A percentile compares a stretch with the other conserved stretches of the same genome.
phyloP scores from a whole-genome alignment of 2,329 filamentous ascomycete species.

The Diplodia corticola region DNA sequence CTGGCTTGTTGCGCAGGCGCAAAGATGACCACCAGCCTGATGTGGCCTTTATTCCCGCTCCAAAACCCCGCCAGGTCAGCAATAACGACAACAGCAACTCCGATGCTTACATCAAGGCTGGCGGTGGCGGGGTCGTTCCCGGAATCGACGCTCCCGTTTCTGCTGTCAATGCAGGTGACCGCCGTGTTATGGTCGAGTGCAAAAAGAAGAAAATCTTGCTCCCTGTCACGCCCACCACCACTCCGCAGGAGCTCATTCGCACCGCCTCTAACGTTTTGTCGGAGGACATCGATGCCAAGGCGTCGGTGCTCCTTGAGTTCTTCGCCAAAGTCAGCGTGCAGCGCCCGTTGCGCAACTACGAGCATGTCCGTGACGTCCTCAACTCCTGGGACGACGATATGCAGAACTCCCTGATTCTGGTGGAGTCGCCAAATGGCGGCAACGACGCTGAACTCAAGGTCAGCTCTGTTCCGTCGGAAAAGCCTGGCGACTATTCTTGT shows the following conservation, averaged over 20 bases:
- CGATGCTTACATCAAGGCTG: slow-evolving; percentile 39
- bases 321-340: slow-evolving; percentile 77
- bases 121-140: slow-evolving; percentile 51
- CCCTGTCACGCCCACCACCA: slow-evolving; percentile 74
- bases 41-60: slow-evolving; percentile 28
- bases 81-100: slow-evolving; percentile 27
- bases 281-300: slow-evolving; percentile 63
- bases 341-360: slow-evolving; percentile 79
- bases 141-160: slow-evolving; percentile 75
- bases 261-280: slow-evolving; percentile 65
- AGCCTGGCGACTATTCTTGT: slow-evolving; percentile 67
- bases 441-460: slow-evolving; percentile 63
- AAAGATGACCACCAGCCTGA: slow-evolving; percentile 34
- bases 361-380: slow-evolving; percentile 81
- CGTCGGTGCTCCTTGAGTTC: slow-evolving; percentile 73
- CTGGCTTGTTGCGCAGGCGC: slow-evolving; percentile 36
- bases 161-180: slow-evolving; percentile 74
- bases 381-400: slow-evolving; percentile 88
- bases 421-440: slow-evolving; percentile 56
- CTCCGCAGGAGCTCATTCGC: slow-evolving; percentile 69
- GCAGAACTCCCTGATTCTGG: slow-evolving; percentile 72
- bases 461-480: slow-evolving; percentile 61
- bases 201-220: slow-evolving; percentile 68
- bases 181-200: slow-evolving; percentile 73
- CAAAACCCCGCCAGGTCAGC: slow-evolving; percentile 31